Base-by-base conservation (phyloP, 495 filamentous ascomycete species). In the Hypomontagnella monticulosa region DNA sequence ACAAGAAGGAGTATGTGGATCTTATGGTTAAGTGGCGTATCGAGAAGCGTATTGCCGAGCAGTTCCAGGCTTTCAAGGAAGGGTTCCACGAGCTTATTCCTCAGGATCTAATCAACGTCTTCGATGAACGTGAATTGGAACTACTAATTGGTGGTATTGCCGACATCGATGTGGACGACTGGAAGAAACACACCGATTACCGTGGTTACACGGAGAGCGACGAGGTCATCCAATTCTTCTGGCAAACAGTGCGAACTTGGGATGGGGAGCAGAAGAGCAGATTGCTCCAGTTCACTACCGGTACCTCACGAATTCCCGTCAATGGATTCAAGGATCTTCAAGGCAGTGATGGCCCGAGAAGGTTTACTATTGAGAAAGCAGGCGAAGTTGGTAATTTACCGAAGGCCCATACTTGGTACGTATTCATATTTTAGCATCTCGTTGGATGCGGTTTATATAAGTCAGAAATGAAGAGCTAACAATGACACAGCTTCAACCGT, bases 151-250 rank as follows among this genome's bases (percentile, higher is more conserved):
- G 95, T 63, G 95, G 95, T 83, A 99, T 99, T 73, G 96, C 95
- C 42, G 95, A 99, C 75, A 99, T 99, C 69, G 95, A 99, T 71
- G 96, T 99, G 15, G 95, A 98, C 47, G 95, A 99, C 77, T 99
- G 95, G 95, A 99, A 99, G 89, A 99, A 99, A 81, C 95, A 99
- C 80, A 99, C 95, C n/a, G 95, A 99, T 74, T 99, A 99, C 79
- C 88, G 95, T 61, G 95, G 95, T n/a, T 99, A 99, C 81, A 97
- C 96, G 37, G 95, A 99, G 78, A 88, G 86, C 51, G 96, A 98
- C 75, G 92, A 97, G 72, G 96, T 98, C 30, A 96, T 99, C 66
- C 88, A 91, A 75, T 93, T 93, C 80, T 99, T 99, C 86, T 99
- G 95, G 95, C 95, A 97, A 84, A 94, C 92, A 54, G 81, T 99